A percentile compares a stretch with the other conserved stretches of the same genome.
These are phyloP conservation scores for Kuraishia hungarica DNA, from an alignment of 805 yeast species.

Conservation along the genomic window DNA sequence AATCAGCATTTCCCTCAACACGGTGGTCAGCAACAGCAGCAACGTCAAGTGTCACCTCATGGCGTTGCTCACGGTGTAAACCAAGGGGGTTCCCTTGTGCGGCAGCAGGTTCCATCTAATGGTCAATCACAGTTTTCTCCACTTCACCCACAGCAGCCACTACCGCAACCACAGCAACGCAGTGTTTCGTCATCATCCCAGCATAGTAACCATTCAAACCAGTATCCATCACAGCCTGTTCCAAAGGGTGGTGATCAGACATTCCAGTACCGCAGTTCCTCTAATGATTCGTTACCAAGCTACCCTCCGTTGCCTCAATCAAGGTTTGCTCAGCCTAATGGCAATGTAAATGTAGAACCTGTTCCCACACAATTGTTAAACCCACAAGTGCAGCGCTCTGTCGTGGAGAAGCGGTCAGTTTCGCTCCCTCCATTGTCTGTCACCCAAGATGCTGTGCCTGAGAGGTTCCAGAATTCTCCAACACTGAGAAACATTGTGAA, in stretches of 20 bases:
- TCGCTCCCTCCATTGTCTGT: conserved; percentile 5
- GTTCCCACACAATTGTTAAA: neutral
- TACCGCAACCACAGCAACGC: neutral
- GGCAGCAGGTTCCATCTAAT: neutral
- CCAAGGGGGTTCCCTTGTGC: no score
- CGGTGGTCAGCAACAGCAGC: conserved; percentile 5
- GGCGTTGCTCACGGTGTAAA: neutral
- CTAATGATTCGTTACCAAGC: neutral
- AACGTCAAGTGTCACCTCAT: conserved; percentile 4
- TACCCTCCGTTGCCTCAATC: neutral
- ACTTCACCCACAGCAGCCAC: neutral
- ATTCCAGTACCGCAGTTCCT: neutral
- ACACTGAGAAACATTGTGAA: neutral
- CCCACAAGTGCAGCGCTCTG: neutral
- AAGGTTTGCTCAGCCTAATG: neutral
- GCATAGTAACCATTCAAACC: conserved; percentile 1
- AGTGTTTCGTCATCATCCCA: neutral
- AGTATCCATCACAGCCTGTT: neutral
- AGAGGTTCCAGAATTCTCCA: conserved; percentile 7
- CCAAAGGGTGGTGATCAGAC: neutral
- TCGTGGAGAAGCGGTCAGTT: neutral
- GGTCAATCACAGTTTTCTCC: neutral
- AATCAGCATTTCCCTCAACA: conserved; percentile 3
- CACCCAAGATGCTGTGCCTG: conserved; percentile 7
- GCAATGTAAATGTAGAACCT: conserved; percentile 1